Percentiles rank a stretch among this genome's conserved stretches.
These are phyloP conservation scores for Comarum palustre DNA, from an alignment of 306 rosid genomes.

Conservation along the genomic window DNA sequence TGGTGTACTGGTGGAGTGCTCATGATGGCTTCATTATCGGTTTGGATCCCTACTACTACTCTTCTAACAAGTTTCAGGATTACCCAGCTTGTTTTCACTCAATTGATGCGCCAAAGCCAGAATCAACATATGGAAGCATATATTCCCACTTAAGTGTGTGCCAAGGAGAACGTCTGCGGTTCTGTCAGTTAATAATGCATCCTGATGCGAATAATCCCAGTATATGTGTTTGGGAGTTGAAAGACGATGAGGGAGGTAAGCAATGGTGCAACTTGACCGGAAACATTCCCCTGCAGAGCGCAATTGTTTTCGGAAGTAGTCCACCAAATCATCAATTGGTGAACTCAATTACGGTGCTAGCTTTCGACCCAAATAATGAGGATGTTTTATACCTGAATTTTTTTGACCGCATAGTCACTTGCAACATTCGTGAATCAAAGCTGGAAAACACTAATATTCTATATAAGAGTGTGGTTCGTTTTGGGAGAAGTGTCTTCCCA, in stretches of 20 bases:
- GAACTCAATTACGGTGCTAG: too few relatives aligned
- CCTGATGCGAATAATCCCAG: too few relatives aligned
- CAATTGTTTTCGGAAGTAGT: not conserved
- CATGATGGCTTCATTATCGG: not conserved
- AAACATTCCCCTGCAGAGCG: not conserved
- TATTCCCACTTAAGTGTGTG: not conserved
- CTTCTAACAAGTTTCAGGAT: too few relatives aligned
- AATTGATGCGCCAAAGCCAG: too few relatives aligned
- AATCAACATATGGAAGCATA: too few relatives aligned
- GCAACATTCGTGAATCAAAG: not conserved
- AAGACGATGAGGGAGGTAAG: not conserved
- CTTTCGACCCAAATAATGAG: constrained; percentile 13
- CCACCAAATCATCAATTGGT: not conserved
- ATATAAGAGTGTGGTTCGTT: not conserved
- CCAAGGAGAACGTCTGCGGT: not conserved
- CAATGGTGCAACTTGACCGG: not conserved
- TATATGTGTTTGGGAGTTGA: not conserved
- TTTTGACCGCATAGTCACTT: not conserved
- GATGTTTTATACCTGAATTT: not conserved
- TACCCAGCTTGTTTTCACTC: too few relatives aligned
- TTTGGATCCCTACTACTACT: not conserved
- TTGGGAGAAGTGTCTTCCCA: not conserved
- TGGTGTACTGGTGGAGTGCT: not conserved
- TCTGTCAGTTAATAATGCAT: not conserved
- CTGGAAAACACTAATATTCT: not conserved